Evolutionary conservation across 257 asterid genomes (phyloP).

Genomic region (Schizonepeta tenuifolia): DNA sequence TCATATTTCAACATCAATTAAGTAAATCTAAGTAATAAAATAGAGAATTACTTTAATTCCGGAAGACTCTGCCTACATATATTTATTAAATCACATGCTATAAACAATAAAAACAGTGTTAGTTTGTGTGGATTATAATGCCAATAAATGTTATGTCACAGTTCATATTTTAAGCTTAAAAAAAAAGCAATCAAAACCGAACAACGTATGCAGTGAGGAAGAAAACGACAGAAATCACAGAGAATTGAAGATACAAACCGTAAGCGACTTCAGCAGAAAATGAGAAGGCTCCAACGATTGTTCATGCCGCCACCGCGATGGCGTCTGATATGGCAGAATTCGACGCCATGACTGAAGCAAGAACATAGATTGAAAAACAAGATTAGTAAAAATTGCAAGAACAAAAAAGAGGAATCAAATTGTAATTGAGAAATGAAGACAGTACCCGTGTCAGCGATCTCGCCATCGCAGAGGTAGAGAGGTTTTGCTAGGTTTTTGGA

Average conservation of each 20-base stretch:
- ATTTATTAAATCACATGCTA: not conserved
- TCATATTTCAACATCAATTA: no score
- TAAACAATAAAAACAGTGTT: no score
- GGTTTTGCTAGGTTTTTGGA: slow-evolving; percentile 47
- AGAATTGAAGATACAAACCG: slow-evolving; percentile 13
- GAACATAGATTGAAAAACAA: not conserved
- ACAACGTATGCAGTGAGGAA: not conserved
- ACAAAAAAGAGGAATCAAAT: not conserved
- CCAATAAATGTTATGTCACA: no score
- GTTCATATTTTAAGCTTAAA: not conserved
- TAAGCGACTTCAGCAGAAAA: slow-evolving; percentile 42
- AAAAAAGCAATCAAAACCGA: not conserved
- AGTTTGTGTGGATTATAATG: no score
- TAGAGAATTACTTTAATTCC: no score
- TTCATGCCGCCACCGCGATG: slow-evolving; percentile 36
- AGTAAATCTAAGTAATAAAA: no score
- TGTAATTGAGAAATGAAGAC: slow-evolving; percentile 8
- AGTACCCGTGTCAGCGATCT: slow-evolving; percentile 45
- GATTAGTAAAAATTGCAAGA: not conserved
- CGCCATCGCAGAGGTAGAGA: slow-evolving; percentile 42
- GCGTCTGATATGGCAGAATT: slow-evolving; percentile 39
- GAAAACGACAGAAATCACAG: slow-evolving; percentile 13
- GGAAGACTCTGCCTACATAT: not conserved
- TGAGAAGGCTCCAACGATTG: slow-evolving; percentile 36
- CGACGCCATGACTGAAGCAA: slow-evolving; percentile 44